These are phyloP conservation scores for Discostella stelligeroides DNA, from an alignment of 108 stramenopile genomes.

Conservation along the genomic window DNA sequence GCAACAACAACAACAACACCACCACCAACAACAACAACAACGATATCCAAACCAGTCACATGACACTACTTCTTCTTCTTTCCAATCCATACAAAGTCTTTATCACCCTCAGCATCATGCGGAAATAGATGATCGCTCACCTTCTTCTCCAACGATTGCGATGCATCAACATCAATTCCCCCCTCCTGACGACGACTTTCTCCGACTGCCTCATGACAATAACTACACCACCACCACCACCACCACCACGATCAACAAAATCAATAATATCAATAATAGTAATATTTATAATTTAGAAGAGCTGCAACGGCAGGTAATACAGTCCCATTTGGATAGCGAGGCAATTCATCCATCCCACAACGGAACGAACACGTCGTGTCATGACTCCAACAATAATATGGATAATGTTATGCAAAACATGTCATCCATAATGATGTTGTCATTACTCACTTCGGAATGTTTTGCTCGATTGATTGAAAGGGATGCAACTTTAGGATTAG, in stretches of 20 bases:
- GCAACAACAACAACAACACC: constrained; percentile 7
- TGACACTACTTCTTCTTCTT: no score
- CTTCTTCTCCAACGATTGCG: neutral
- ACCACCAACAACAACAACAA: neutral
- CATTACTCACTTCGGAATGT: constrained; percentile 15
- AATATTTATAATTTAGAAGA: constrained; percentile 14
- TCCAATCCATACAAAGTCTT: neutral
- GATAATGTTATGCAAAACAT: no score
- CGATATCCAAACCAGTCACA: no score
- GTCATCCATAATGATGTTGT: no score
- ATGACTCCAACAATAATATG: no score
- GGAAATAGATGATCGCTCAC: neutral
- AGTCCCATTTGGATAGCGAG: constrained; percentile 28
- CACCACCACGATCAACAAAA: neutral
- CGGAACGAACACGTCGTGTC: no score
- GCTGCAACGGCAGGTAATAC: constrained; percentile 20
- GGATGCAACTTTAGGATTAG: constrained; percentile 61
- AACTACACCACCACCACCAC: neutral
- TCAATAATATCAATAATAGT: no score
- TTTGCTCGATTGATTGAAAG: constrained; percentile 40
- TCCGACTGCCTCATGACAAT: no score
- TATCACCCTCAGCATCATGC: neutral
- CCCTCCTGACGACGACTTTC: neutral
- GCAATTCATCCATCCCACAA: neutral
- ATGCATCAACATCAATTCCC: neutral